A percentile compares a stretch with the other conserved stretches of the same genome.
Conservation (phyloP, 305 asterid species). For the Fraxinus velutina region DNA sequence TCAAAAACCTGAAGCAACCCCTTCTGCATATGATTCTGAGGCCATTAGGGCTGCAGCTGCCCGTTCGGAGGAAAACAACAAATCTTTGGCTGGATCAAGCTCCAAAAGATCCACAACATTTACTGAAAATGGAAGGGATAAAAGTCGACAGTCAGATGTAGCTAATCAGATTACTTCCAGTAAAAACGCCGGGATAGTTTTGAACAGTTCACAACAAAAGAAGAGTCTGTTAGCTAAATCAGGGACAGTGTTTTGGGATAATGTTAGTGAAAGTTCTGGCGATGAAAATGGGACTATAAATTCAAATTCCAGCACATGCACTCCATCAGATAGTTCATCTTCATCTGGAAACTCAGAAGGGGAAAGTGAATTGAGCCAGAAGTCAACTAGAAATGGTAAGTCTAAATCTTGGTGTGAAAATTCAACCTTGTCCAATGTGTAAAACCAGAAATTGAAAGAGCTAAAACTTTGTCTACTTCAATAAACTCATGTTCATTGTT, state of each 20-base stretch:
- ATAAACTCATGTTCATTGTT: neutral
- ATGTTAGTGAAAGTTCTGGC: constrained; percentile 48
- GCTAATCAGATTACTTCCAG: constrained; percentile 20
- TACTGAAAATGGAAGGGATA: constrained; percentile 25
- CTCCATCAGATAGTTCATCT: constrained; percentile 56
- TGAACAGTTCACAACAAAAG: constrained; percentile 31
- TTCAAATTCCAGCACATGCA: constrained; percentile 39
- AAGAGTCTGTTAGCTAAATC: constrained; percentile 40
- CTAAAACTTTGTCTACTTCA: neutral
- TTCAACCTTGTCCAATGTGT: constrained; percentile 2
- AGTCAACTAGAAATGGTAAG: constrained; percentile 52
- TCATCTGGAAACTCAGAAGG: constrained; percentile 45
- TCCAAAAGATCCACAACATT: constrained; percentile 30
- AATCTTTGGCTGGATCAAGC: constrained; percentile 34
- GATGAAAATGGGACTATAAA: constrained; percentile 44
- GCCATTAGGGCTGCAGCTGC: constrained; percentile 23
- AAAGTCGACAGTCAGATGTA: constrained; percentile 23
- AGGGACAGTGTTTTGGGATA: constrained; percentile 41
- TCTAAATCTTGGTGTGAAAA: neutral
- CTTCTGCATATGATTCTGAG: constrained; percentile 19
- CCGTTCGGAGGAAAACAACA: constrained; percentile 24
- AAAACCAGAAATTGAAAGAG: neutral
- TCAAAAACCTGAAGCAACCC: constrained; percentile 25
- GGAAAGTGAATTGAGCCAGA: constrained; percentile 52
- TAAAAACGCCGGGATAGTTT: constrained; percentile 14